A percentile compares a stretch with the other conserved stretches of the same genome.
phyloP scores from a whole-genome alignment of 1,284 basidiomycete genomes.

The Tranzscheliella williamsii region DNA sequence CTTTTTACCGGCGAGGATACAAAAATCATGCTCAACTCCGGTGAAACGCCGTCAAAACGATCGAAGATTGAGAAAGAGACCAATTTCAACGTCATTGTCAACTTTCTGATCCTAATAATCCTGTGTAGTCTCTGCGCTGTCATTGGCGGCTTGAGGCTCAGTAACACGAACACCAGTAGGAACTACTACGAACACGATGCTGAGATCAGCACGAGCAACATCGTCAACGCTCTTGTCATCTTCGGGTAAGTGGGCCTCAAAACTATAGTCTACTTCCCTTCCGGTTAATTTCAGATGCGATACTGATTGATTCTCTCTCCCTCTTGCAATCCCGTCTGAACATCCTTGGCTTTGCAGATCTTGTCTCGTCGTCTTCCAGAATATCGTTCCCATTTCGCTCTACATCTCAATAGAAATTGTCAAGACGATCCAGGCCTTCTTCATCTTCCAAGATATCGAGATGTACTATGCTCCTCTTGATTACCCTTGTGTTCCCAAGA shows the following conservation, averaged over 20 bases:
- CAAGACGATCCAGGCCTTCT: slow-evolving; percentile 95
- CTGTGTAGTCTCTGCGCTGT: slow-evolving; percentile 78
- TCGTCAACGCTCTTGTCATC: slow-evolving; percentile 81
- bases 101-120: slow-evolving; percentile 77
- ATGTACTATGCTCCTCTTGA: slow-evolving; percentile 88
- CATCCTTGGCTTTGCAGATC: no score
- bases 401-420: slow-evolving; percentile 98
- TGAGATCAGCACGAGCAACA: slow-evolving; percentile 62
- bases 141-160: slow-evolving; percentile 75
- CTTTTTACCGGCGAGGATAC: slow-evolving; percentile 93
- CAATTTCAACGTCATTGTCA: slow-evolving; percentile 97
- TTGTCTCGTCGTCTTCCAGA: slow-evolving; percentile 87
- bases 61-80: slow-evolving; percentile 97
- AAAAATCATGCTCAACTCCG: slow-evolving; percentile 97
- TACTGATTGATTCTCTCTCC: no score
- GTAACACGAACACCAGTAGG: slow-evolving; percentile 70
- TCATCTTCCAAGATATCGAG: slow-evolving; percentile 91
- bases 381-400: slow-evolving; percentile 93
- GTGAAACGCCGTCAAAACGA: slow-evolving; percentile 77
- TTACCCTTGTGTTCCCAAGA: slow-evolving; percentile 88
- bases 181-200: slow-evolving; percentile 66
- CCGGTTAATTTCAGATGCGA: no score
- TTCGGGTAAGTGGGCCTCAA: no score
- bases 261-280: no score
- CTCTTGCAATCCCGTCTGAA: no score